These are phyloP conservation scores for Yamadazyma nakazawae DNA, from an alignment of 805 yeast genomes.

Conservation along the genomic window DNA sequence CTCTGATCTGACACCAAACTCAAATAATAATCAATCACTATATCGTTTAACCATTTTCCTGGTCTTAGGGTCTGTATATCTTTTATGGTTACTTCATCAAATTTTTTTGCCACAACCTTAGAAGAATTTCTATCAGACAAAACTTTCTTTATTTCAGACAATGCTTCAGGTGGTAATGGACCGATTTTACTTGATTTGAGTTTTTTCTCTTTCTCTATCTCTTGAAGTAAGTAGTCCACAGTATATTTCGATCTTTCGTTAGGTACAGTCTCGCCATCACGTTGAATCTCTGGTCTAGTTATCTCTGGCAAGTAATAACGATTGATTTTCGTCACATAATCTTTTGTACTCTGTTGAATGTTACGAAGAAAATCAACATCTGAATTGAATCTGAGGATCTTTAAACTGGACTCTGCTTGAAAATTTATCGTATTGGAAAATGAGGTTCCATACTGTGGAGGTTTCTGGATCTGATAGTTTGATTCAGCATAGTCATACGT, in stretches of 20 bases:
- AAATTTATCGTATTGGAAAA: slow-evolving; percentile 13
- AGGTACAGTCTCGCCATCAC: not conserved
- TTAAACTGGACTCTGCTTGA: slow-evolving; percentile 5
- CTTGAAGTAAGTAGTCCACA: slow-evolving; percentile 12
- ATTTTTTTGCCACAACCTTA: slow-evolving; percentile 14
- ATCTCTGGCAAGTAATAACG: slow-evolving; percentile 12
- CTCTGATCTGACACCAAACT: slow-evolving; percentile 46
- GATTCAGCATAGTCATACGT: not conserved
- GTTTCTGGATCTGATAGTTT: not conserved
- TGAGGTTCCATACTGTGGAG: slow-evolving; percentile 15
- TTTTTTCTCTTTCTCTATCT: slow-evolving; percentile 16
- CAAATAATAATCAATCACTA: slow-evolving; percentile 80
- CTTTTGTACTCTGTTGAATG: not conserved
- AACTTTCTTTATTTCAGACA: slow-evolving; percentile 9
- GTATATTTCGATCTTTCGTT: slow-evolving; percentile 8
- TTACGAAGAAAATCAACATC: slow-evolving; percentile 6
- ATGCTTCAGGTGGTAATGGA: slow-evolving; percentile 13
- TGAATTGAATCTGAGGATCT: slow-evolving; percentile 10
- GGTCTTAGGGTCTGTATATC: slow-evolving; percentile 73
- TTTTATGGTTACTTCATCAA: slow-evolving; percentile 50
- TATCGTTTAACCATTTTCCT: slow-evolving; percentile 86
- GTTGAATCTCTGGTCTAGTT: slow-evolving; percentile 1
- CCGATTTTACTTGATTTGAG: slow-evolving; percentile 9
- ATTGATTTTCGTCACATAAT: slow-evolving; percentile 11
- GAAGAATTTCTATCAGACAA: slow-evolving; percentile 12